Evolutionary conservation across 352 stramenopile species (phyloP).

Genomic region (Saprolegnia parasitica): DNA sequence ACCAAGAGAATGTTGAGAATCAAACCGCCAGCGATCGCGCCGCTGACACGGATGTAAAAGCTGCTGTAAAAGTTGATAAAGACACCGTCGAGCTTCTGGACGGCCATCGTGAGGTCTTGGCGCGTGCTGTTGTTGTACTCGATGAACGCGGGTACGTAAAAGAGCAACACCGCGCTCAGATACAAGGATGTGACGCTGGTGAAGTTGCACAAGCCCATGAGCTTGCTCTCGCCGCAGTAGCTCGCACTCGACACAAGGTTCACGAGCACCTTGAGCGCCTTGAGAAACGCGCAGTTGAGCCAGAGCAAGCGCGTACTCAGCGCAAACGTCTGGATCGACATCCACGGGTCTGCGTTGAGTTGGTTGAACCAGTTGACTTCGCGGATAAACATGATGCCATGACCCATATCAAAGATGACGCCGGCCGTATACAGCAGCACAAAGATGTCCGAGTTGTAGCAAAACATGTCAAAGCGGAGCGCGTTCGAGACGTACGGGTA

Average conservation of each 20-base stretch:
- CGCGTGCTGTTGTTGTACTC: slow-evolving; percentile 27
- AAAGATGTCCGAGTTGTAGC: slow-evolving; percentile 29
- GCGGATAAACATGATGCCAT: slow-evolving; percentile 12
- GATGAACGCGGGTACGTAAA: slow-evolving; percentile 21
- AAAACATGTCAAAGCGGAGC: slow-evolving; percentile 28
- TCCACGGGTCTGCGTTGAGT: background rate
- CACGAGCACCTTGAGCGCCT: slow-evolving; percentile 16
- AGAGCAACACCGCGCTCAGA: slow-evolving; percentile 18
- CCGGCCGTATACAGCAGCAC: slow-evolving; percentile 8
- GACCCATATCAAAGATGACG: slow-evolving; percentile 13
- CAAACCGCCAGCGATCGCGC: background rate
- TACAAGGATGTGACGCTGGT: slow-evolving; percentile 22
- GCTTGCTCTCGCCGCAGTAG: slow-evolving; percentile 7
- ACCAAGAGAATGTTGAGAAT: slow-evolving; percentile 2
- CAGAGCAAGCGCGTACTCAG: slow-evolving; percentile 23
- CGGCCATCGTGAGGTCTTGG: slow-evolving; percentile 10
- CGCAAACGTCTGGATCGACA: slow-evolving; percentile 22
- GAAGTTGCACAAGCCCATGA: slow-evolving; percentile 27
- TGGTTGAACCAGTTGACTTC: slow-evolving; percentile 18
- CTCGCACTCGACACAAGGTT: slow-evolving; percentile 1
- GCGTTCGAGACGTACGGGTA: slow-evolving; percentile 21
- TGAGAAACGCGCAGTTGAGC: slow-evolving; percentile 19
- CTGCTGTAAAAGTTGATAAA: slow-evolving; percentile 25
- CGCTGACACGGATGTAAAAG: slow-evolving; percentile 20
- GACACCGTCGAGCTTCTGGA: slow-evolving; percentile 4